Base-by-base conservation (phyloP, 2,329 filamentous ascomycete genomes). In the Cordyceps javanica region DNA sequence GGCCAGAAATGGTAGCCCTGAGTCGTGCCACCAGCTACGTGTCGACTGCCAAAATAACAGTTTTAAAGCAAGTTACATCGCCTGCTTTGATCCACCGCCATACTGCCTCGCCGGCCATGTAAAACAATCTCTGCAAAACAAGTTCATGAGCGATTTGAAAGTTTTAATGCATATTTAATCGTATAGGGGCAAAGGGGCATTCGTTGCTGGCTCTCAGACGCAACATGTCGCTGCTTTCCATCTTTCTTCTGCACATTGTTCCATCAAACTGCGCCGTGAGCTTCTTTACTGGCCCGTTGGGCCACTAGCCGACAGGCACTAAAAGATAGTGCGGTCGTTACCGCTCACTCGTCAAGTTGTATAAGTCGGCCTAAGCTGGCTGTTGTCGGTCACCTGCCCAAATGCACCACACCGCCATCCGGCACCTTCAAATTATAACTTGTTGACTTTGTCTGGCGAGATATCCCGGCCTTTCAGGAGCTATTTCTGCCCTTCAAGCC, bases 301-400 rank as follows among this genome's bases (percentile, higher is more conserved):
- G 56, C 56, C 56, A 48, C 49, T 48, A 53, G 34, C 56, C 42
- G 50, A 46, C 56, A 38, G 45, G 49, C 49, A 53, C 49, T 53
- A 58, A 58, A 53, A 58, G 56, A 53, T 58, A 58, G 56, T 58
- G 56, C 49, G 13, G 45, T 50, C 28, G 30, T 58, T 58, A 58
- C 56, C 56, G 48, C 56, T 51, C 55, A 32, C 45, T 53, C 30
- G 48, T 41, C 32, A 26, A 48, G 30, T 54, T 58, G 48, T 58
- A 58, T 52, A 58, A 52, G 55, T 58, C 56, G 56, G 56, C 42
- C 56, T 58, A 34, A 53, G 42, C 49, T 53, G 56, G 49, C 41
- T 54, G 34, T n/a, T 58, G 41, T 48, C 49, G 49, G 56, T 58
- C 56, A 58, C 56, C 56, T 53, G 50, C 49, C 41, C 56, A 42